A percentile compares a stretch with the other conserved stretches of the same genome.
Conservation (phyloP, 495 filamentous ascomycete species). For the Platismatia glauca region DNA sequence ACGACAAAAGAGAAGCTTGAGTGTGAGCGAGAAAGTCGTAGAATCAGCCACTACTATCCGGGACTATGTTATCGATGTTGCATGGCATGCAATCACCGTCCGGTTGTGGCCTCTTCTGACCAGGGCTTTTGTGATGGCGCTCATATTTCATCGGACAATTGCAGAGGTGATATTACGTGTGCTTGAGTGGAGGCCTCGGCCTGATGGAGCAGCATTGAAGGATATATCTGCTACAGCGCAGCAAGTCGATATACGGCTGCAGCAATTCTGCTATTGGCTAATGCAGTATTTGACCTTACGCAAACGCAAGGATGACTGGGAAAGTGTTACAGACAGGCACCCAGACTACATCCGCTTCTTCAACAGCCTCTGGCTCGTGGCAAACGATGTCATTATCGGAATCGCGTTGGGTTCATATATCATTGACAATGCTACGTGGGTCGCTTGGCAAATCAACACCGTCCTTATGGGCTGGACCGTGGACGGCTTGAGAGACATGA, state of each 20-base stretch:
- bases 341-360: conserved; percentile 99
- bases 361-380: conserved; percentile 96
- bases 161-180: conserved; percentile 73
- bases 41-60: conserved; percentile 82
- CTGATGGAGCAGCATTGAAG: conserved; percentile 77
- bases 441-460: conserved; percentile 71
- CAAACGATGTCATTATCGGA: conserved; percentile 97
- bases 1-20: conserved; percentile 72
- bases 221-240: conserved; percentile 97
- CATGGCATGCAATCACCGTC: conserved; percentile 61
- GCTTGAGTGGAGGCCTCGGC: conserved; percentile 78
- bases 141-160: conserved; percentile 71
- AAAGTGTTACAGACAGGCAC: conserved; percentile 88
- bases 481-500: conserved; percentile 78
- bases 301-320: conserved; percentile 84
- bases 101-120: conserved; percentile 75
- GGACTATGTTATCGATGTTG: conserved; percentile 58
- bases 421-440: conserved; percentile 83
- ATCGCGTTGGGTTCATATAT: conserved; percentile 95
- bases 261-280: conserved; percentile 99
- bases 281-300: conserved; percentile 90
- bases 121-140: conserved; percentile 59
- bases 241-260: conserved; percentile 92
- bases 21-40: conserved; percentile 89
- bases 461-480: conserved; percentile 78